phyloP scores from a whole-genome alignment of 805 yeast species.

The Candida orba region DNA sequence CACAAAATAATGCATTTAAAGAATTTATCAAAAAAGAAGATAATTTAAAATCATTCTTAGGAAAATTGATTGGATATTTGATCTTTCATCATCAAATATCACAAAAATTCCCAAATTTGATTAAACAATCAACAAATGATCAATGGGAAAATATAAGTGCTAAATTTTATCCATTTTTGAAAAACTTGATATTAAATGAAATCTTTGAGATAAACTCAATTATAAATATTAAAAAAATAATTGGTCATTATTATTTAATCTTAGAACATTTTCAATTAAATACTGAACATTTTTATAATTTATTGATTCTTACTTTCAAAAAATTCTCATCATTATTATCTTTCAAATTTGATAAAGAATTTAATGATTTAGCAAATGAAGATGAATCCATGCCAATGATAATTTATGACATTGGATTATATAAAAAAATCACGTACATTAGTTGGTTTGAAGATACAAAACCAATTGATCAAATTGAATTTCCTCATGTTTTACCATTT shows the following conservation, averaged over 20 bases:
- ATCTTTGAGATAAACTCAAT: constrained; percentile 37
- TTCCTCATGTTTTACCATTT: constrained; percentile 72
- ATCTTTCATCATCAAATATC: constrained; percentile 67
- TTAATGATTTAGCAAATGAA: constrained; percentile 53
- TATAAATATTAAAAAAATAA: constrained; percentile 32
- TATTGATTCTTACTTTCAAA: constrained; percentile 51
- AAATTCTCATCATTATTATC: constrained; percentile 52
- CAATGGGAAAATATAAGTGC: constrained; percentile 67
- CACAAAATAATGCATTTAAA: constrained; percentile 24
- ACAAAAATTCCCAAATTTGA: constrained; percentile 52
- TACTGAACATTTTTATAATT: constrained; percentile 51
- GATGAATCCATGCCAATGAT: constrained; percentile 89
- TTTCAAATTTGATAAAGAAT: constrained; percentile 51
- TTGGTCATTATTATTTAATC: constrained; percentile 69
- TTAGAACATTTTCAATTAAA: constrained; percentile 67
- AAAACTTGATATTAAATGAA: constrained; percentile 37
- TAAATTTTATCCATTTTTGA: constrained; percentile 53
- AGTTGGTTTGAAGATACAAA: constrained; percentile 64
- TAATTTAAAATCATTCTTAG: constrained; percentile 47
- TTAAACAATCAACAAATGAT: constrained; percentile 49
- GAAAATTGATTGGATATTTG: constrained; percentile 67
- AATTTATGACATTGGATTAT: constrained; percentile 51
- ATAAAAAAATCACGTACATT: constrained; percentile 52
- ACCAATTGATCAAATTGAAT: constrained; percentile 28
- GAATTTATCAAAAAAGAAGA: constrained; percentile 29